Percentiles rank a stretch among this genome's conserved stretches.
Conservation (phyloP, 2,329 filamentous ascomycete species). For the Claviceps sorghi region DNA sequence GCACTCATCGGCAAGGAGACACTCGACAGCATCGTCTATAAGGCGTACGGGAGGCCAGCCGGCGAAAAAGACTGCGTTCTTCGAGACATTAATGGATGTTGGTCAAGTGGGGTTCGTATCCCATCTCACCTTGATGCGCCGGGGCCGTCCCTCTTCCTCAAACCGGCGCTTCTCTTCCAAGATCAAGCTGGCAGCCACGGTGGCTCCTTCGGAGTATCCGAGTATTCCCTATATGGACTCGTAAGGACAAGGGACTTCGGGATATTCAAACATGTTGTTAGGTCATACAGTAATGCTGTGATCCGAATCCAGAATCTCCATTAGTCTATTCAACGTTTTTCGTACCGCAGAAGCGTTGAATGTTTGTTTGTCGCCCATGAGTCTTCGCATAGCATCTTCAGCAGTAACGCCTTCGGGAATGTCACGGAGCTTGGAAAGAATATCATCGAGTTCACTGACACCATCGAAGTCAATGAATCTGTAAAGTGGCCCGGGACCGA, state of each 20-base stretch:
- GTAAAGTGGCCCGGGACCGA: slow-evolving; percentile 1
- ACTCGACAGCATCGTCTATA: slow-evolving; percentile 16
- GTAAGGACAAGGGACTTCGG: background rate
- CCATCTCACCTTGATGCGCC: slow-evolving; percentile 22
- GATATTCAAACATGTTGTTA: background rate
- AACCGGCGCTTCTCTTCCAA: slow-evolving; percentile 24
- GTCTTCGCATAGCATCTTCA: slow-evolving; percentile 1
- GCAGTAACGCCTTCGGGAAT: background rate
- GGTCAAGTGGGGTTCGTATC: background rate
- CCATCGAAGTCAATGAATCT: slow-evolving; percentile 4
- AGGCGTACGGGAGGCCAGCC: slow-evolving; percentile 35
- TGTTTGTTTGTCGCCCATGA: background rate
- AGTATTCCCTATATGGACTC: slow-evolving; percentile 26
- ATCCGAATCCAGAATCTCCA: slow-evolving; percentile 1
- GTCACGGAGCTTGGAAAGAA: background rate
- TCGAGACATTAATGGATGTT: background rate
- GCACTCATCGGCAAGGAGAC: slow-evolving; percentile 30
- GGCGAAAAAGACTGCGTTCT: slow-evolving; percentile 27
- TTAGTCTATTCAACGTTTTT: background rate
- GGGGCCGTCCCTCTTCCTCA: background rate
- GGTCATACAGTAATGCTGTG: slow-evolving; percentile 1
- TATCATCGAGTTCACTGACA: background rate
- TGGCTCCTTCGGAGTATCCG: slow-evolving; percentile 44
- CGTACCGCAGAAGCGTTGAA: background rate
- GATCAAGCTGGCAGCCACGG: slow-evolving; percentile 34